Evolutionary conservation across 768 basidiomycete species (phyloP).

Genomic region (Paxillus involutus): DNA sequence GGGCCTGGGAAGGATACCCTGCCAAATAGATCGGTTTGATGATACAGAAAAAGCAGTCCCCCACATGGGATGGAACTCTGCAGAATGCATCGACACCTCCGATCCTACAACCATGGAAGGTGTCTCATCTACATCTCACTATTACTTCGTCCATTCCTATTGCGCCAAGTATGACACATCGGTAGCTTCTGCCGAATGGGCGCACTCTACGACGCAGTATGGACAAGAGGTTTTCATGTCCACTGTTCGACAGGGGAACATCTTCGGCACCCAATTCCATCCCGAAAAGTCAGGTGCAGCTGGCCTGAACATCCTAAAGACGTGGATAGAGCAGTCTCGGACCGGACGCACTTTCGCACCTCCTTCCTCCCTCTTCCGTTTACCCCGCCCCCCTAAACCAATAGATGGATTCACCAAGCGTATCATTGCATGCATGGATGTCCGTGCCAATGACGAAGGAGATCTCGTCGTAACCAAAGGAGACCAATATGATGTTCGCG

Average conservation of each 20-base stretch:
- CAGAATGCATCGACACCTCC: constrained; percentile 53
- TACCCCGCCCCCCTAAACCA: constrained; percentile 38
- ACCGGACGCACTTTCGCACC: constrained; percentile 37
- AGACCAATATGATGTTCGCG: constrained; percentile 98
- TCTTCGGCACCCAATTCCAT: constrained; percentile 95
- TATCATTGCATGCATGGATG: constrained; percentile 96
- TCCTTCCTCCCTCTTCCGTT: constrained; percentile 28
- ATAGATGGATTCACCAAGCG: constrained; percentile 84
- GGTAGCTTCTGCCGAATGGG: constrained; percentile 68
- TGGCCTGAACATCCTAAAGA: constrained; percentile 75
- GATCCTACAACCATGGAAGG: constrained; percentile 42
- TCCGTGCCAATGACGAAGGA: constrained; percentile 92
- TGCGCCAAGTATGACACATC: constrained; percentile 72
- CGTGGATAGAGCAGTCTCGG: constrained; percentile 71
- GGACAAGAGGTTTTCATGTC: constrained; percentile 92
- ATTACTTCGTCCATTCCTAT: constrained; percentile 98
- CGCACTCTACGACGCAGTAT: constrained; percentile 87
- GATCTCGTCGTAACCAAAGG: constrained; percentile 99
- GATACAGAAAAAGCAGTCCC: constrained; percentile 83
- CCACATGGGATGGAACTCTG: constrained; percentile 97
- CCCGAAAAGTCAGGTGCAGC: constrained; percentile 95
- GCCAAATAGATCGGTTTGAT: constrained; percentile 71
- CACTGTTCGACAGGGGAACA: constrained; percentile 74
- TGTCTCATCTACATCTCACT: constrained; percentile 59
- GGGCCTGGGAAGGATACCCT: constrained; percentile 90